Base-by-base conservation (phyloP, 345 rosid species). In the Gossypium mustelinum region DNA sequence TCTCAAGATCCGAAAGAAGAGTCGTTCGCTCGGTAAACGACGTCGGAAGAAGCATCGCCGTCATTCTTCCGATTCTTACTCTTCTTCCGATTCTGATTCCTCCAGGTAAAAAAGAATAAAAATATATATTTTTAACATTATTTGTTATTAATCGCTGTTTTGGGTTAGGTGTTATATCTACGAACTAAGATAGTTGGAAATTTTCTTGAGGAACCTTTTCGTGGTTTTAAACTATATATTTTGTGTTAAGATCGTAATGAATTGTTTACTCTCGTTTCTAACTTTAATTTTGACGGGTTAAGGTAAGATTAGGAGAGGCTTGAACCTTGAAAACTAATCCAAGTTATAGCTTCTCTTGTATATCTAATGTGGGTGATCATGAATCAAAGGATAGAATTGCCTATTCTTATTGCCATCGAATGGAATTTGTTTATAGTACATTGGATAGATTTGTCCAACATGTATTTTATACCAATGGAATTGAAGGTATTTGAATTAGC, bases 1-100 rank as follows among this genome's bases (percentile, higher is more conserved):
- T 63, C 92, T 90, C 24, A 93, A 91, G 87, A 82, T 88, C 71
- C 90, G 91, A 13, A 91, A 89, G 86, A 90, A 82, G 86, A 83
- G 83, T 61, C 85, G 83, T 29, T 83, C 97, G 52, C 70, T 74
- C 52, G 65, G 85, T 0, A 93, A 89, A 79, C 81, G 89, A 11
- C 95, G 94, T 68, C 94, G 87, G 68, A 77, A 92, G 52, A 86
- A 77, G 76, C 94, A 72, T 39, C 83, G 67, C 3, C 68, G 72
- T 68, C 75, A 86, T 41, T 86, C 89, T 10, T 84, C 89, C 9
- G 93, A 84, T 73, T 82, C 88, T 69, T 44, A 74, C 12, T 79
- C 86, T 11, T 85, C 90, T 10, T 59, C 80, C 0, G 83, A 86
- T 72, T 84, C 97, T 51, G 83, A 77, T 80, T 89, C 89, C 59